A percentile compares a stretch with the other conserved stretches of the same genome.
Evolutionary conservation across 2,329 filamentous ascomycete genomes (phyloP).

Genomic region (Cercospora sojina): DNA sequence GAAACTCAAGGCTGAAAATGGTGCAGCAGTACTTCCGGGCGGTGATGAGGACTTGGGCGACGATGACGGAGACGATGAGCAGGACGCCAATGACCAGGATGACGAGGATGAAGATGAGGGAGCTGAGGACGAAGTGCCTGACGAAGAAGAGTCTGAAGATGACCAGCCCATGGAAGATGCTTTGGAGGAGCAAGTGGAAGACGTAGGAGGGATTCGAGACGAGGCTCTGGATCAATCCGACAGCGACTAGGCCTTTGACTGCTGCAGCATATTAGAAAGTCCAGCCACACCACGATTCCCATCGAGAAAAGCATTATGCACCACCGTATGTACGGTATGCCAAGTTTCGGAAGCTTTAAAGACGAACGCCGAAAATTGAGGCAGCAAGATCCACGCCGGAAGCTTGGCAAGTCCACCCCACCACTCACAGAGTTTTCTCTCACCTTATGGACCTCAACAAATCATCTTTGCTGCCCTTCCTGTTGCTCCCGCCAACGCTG

Average conservation of each 20-base stretch:
- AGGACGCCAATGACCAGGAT: constrained; percentile 56
- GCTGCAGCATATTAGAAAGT: background rate
- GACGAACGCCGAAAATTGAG: background rate
- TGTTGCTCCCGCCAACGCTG: too few relatives aligned
- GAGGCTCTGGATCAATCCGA: constrained; percentile 39
- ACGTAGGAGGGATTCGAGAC: constrained; percentile 48
- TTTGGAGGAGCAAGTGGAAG: constrained; percentile 53
- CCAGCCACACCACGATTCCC: background rate
- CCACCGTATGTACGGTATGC: background rate
- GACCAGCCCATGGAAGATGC: constrained; percentile 33
- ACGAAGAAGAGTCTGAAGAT: constrained; percentile 55
- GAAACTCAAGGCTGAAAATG: constrained; percentile 49
- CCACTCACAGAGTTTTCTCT: background rate
- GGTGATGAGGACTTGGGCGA: constrained; percentile 50
- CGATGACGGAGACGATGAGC: constrained; percentile 54
- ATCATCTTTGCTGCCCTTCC: background rate
- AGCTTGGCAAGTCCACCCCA: background rate
- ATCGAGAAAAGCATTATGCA: background rate
- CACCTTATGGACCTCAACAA: background rate
- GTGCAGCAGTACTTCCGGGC: constrained; percentile 40
- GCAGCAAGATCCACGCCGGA: background rate
- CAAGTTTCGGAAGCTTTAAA: background rate
- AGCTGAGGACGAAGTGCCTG: constrained; percentile 48
- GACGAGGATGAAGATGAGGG: constrained; percentile 44
- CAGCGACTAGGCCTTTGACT: constrained; percentile 30